phyloP scores from a whole-genome alignment of 257 asterid species.

The Capsicum baccatum region DNA sequence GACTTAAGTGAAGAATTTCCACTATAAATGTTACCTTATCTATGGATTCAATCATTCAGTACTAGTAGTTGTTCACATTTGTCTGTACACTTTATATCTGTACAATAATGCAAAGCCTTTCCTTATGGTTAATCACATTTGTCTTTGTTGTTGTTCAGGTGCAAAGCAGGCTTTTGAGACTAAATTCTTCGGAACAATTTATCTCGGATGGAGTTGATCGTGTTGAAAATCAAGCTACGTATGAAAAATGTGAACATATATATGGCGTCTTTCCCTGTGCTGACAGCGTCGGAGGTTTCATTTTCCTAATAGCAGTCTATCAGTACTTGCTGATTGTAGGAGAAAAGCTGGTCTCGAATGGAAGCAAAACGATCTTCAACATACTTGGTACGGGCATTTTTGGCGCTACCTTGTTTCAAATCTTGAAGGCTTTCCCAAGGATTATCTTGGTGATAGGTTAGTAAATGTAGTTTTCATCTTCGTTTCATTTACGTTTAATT shows the following conservation, averaged over 20 bases:
- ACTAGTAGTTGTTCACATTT: neutral
- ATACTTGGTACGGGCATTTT: slow-evolving; percentile 51
- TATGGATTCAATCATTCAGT: slow-evolving; percentile 5
- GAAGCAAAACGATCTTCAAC: slow-evolving; percentile 52
- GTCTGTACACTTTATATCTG: neutral
- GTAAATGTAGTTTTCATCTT: neutral
- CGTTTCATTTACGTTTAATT: neutral
- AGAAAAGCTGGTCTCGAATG: slow-evolving; percentile 45
- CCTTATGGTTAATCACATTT: neutral
- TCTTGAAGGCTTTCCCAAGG: slow-evolving; percentile 62
- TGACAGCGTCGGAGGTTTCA: slow-evolving; percentile 49
- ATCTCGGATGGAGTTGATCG: neutral
- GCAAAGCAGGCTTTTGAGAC: neutral
- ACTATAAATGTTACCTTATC: neutral
- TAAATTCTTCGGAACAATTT: neutral
- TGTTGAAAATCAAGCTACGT: neutral
- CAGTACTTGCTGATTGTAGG: slow-evolving; percentile 56
- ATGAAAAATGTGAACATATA: slow-evolving; percentile 47
- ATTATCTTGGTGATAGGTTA: slow-evolving; percentile 61
- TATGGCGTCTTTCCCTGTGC: slow-evolving; percentile 73
- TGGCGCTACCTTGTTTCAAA: slow-evolving; percentile 61
- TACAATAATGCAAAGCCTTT: slow-evolving; percentile 3
- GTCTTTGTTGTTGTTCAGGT: neutral
- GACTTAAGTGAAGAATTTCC: neutral
- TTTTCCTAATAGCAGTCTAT: slow-evolving; percentile 53